These are phyloP conservation scores for Capsicum baccatum DNA, from an alignment of 257 asterid genomes.

Conservation along the genomic window DNA sequence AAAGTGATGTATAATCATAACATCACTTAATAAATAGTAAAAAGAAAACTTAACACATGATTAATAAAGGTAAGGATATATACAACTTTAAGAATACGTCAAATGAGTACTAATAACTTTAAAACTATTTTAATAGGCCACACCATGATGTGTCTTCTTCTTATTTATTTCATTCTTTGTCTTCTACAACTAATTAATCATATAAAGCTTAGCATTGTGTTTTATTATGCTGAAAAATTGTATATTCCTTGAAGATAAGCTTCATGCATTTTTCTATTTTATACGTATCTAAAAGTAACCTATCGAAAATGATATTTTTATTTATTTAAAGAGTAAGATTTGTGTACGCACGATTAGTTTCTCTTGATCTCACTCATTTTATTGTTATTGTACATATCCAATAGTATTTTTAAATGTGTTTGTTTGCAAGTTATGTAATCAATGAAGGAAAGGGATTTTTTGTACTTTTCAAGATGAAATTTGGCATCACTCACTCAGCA, in stretches of 20 bases:
- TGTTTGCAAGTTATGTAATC: not conserved
- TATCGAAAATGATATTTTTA: not conserved
- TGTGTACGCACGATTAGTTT: too few relatives aligned
- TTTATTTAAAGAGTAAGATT: too few relatives aligned
- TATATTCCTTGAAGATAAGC: slow-evolving; percentile 6
- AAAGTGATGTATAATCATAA: slow-evolving; percentile 12
- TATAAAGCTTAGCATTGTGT: not conserved
- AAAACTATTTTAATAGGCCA: not conserved
- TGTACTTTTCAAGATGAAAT: not conserved
- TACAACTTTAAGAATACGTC: slow-evolving; percentile 27
- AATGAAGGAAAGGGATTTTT: not conserved
- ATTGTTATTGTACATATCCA: not conserved
- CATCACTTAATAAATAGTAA: slow-evolving; percentile 18
- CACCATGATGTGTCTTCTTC: not conserved
- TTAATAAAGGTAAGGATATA: slow-evolving; percentile 18
- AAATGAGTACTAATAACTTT: slow-evolving; percentile 2
- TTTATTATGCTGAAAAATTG: not conserved
- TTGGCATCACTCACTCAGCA: not conserved
- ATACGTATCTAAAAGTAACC: not conserved
- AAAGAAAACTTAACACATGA: slow-evolving; percentile 4
- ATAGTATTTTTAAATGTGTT: not conserved
- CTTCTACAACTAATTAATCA: not conserved
- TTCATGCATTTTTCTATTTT: not conserved
- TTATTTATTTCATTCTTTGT: slow-evolving; percentile 5
- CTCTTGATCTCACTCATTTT: too few relatives aligned